Conservation (phyloP, 2,329 filamentous ascomycete genomes). For the Chaetothyriales sp. region DNA sequence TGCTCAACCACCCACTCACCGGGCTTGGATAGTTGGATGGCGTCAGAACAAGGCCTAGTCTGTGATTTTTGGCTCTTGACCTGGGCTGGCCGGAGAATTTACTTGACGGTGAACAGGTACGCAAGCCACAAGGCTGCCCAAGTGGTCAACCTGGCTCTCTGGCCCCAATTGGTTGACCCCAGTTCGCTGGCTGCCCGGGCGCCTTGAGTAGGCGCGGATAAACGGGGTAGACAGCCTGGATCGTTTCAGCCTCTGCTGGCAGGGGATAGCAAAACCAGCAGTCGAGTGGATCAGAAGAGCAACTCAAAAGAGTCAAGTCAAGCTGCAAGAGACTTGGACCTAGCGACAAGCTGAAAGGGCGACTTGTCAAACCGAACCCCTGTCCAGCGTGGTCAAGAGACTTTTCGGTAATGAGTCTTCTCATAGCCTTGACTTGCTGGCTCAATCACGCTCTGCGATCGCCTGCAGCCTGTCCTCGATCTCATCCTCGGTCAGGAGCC, state of each 20-base stretch:
- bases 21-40: not conserved
- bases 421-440: not conserved
- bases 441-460: conserved; percentile 90
- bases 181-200: not conserved
- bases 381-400: conserved; percentile 13
- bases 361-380: conserved; percentile 5
- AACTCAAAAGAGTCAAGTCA: not conserved
- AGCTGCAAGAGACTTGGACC: not conserved
- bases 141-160: not conserved
- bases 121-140: not conserved
- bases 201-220: not conserved
- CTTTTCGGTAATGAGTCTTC: not conserved
- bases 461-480: conserved; percentile 96
- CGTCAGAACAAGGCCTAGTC: not conserved
- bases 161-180: not conserved
- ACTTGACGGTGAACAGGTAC: not conserved
- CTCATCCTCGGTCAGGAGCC: conserved; percentile 86
- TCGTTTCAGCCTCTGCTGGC: not conserved
- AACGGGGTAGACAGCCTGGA: not conserved
- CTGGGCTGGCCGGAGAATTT: not conserved
- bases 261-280: not conserved
- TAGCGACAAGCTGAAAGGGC: conserved; percentile 4
- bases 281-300: not conserved
- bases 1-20: no score
- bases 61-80: not conserved